Evolutionary conservation across 2,329 filamentous ascomycete genomes (phyloP), one percentile per base, ranked within the genome.

Genomic region (Claviceps digitariae): DNA sequence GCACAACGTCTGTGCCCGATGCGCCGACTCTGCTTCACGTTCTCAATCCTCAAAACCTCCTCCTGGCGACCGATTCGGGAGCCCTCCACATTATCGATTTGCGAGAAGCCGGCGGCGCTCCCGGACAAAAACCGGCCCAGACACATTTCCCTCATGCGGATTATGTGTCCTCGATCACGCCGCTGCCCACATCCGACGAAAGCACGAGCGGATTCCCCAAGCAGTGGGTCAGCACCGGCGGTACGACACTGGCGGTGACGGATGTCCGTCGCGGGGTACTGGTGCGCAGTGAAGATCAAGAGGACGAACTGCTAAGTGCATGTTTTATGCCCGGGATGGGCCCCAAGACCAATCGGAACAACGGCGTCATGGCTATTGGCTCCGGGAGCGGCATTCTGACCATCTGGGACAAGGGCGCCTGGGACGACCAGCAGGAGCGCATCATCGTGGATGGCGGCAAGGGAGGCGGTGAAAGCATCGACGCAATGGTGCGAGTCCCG

Each of bases 381-480:
- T 82, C 77, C 27, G 84, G 81, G 20, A 84, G 81, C 44, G 93
- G 93, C 3, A 82, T 96, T 1, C 67, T 97, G 57, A 96, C 90
- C 4, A 72, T 97, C 7, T 98, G 93, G 90, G 91, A 98, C 67
- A 86, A 85, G 59, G 91, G 91, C 1, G 82, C 87, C 1, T 97
- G 93, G 91, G 90, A 95, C 63, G 91, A 97, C 66, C 89, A 95
- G 66, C 87, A 94, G 60, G 90, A 95, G 69, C 80, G 90, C 51
- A 86, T 96, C 61, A 81, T 86, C 49, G 81, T 96, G 9, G 83
- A 89, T 59, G 70, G 74, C 10, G 78, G 75, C 20, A 75, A 70
- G 59, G 70, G 68, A 21, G 84, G 81, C 9, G 87, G 81, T 46
- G 90, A 94, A 66, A 88, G 86, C 55, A 71, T 96, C 44, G 91